A percentile compares a stretch with the other conserved stretches of the same genome.
Conservation (phyloP, 2,329 filamentous ascomycete genomes). For the Xylariaceae sp. region DNA sequence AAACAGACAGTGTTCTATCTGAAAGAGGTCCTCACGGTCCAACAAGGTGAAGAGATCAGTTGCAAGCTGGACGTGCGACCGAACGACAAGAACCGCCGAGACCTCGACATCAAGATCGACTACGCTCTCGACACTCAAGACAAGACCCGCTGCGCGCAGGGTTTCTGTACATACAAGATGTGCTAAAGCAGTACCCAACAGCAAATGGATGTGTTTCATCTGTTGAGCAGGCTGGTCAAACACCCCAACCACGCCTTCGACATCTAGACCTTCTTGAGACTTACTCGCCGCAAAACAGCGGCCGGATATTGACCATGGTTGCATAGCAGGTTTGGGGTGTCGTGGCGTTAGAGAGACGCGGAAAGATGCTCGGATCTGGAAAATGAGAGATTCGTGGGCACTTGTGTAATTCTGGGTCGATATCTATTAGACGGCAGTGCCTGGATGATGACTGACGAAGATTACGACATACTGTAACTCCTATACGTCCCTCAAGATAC, state of each 20-base stretch:
- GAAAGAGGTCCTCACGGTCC: slow-evolving; percentile 85
- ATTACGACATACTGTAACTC: slow-evolving; percentile 21
- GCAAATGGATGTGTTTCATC: too few relatives aligned
- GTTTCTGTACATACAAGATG: slow-evolving; percentile 76
- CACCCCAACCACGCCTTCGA: too few relatives aligned
- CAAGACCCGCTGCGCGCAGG: slow-evolving; percentile 61
- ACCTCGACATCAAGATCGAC: slow-evolving; percentile 84
- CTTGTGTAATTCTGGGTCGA: too few relatives aligned
- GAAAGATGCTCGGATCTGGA: not conserved
- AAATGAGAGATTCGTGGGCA: not conserved
- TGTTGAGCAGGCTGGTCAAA: too few relatives aligned
- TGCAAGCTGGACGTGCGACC: slow-evolving; percentile 78
- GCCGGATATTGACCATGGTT: slow-evolving; percentile 5
- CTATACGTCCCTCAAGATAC: slow-evolving; percentile 24
- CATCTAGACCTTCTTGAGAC: too few relatives aligned
- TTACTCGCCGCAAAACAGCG: too few relatives aligned
- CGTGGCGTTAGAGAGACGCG: slow-evolving; percentile 3
- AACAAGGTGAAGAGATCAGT: slow-evolving; percentile 75
- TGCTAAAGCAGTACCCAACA: slow-evolving; percentile 42
- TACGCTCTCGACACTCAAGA: slow-evolving; percentile 81
- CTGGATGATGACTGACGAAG: slow-evolving; percentile 23
- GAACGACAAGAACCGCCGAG: slow-evolving; percentile 89
- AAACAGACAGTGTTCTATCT: slow-evolving; percentile 99
- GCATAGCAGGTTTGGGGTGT: slow-evolving; percentile 9
- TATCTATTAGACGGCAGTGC: too few relatives aligned